Base-by-base conservation (phyloP, 345 rosid species). In the Anacardium occidentale region DNA sequence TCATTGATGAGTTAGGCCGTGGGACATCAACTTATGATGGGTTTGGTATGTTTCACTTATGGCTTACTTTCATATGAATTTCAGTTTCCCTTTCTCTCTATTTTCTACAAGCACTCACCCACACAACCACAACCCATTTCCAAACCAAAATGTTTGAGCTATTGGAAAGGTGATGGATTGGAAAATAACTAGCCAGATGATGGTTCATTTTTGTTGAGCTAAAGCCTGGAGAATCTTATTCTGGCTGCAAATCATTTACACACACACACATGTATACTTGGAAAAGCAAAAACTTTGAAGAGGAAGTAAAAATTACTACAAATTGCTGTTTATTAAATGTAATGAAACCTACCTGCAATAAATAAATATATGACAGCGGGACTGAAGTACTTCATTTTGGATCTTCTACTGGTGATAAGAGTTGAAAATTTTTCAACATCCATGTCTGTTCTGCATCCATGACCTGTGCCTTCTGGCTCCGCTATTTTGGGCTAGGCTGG, bases 1-100 rank as follows among this genome's bases (percentile, higher is more conserved):
- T 95, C 77, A 92, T 95, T 45, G 98, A 95, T 65, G 99, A 95
- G 84, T 84, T 95, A 78, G 99, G 99, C 51, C 93, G 99, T 42
- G 99, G 97, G 54, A 95, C 99, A 69, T 95, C 99, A 75, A 95
- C 98, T 26, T 91, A 95, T 67, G 99, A 95, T 84, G 99, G 99
- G 71, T 95, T 95, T 81, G 99, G 99, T 95, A 73, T 72, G 91
- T 82, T 72, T 72, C 56, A 34, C 34, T 70, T 56, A 26, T 59
- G 20, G 22, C 54, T 51, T 22, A 21, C 42, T 26, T 57, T 48
- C 48, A 52, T 24, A 71, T 12, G 4, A 10, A 25, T 45, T 14
- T 63, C 57, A 24, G 37, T 52, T 47, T 32, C 66, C 37, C 24
- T 7, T 17, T 51, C 29, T 48, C 20, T 21, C 22, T 0, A 37